Base-by-base conservation (phyloP, 768 basidiomycete species). In the Russula lepida region DNA sequence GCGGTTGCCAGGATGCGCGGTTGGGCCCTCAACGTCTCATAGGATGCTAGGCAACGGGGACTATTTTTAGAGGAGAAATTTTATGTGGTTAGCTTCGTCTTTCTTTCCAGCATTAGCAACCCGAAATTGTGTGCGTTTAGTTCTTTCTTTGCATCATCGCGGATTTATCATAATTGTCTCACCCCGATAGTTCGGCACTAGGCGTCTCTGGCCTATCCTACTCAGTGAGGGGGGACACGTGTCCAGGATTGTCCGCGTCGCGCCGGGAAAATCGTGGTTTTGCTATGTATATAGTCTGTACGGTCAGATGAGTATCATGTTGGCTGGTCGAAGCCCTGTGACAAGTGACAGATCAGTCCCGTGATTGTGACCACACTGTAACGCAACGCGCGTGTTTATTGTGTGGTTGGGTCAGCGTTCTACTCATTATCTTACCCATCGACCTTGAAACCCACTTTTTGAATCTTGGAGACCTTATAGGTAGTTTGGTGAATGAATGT, bases 1-100 rank as follows among this genome's bases (percentile, higher is more conserved):
- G 21, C 52, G 3, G 37, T 54, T n/a, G 56, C 56, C 32, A 58
- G 23, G 56, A 63, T 58, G 57, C 62, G 62, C 13, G 56, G 61
- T 13, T 62, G 61, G 61, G n/a, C 43, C 3, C 28, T 33, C 7
- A 23, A 23, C 15, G 2, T 3, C 8, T n/a, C 49, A 7, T 57
- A 39, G 21, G 21, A 4, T 21, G 43, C 27, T 54, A 52, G n/a
- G 32, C 13, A 44, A 48, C 2, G 23, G 37, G 37, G 46, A 21
- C 7, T 4, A 11, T 17, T 19, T 27, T 54, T 4, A 19, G 37
- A 39, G 12, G 46, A 4, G 41, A 25, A 23, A 12, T 13, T 30
- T 12, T 8, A 0, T 35, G 28, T 35, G 23, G 23, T 54, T 19
- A 6, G 8, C 9, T 1, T 54, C 15, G 4, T 8, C 12, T n/a